Evolutionary conservation across 2,329 filamentous ascomycete species (phyloP), one percentile per base, ranked within the genome.

Genomic region (Ophiostoma himal-ulmi): DNA sequence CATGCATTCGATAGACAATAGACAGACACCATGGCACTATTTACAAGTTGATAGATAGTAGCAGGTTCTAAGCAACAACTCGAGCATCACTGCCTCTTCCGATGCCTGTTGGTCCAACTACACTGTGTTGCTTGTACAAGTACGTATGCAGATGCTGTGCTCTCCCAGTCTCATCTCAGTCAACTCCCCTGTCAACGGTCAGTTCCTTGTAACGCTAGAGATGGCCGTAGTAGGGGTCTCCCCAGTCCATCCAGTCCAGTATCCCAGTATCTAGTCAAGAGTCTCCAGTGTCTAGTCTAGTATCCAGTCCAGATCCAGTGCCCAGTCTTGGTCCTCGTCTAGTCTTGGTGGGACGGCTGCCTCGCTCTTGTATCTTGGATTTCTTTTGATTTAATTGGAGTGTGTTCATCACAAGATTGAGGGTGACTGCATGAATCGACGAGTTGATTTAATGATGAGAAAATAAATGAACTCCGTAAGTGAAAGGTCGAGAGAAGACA

Each of bases 191-290:
- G 52, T 48, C 44, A 48, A 20, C 52, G 52, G 52, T 30, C 52
- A 26, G 20, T 22, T 22, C 52, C 52, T 26, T 57, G n/a, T 22
- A 57, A 57, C 52, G 52, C 52, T 57, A 57, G 13, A 57, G n/a
- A 57, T 57, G 52, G 52, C 7, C 52, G 52, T 30, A 57, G 52
- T 57, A 57, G 52, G 52, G 52, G 52, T 57, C 52, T 57, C 52
- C 52, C 52, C 52, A 57, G 52, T 26, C 30, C 30, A 30, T 30
- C 30, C 3, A 30, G 30, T 30, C 30, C 22, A 26, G n/a, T 26
- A 26, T 26, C 52, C 10, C 7, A 13, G 52, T 57, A 26, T 26
- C 52, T 22, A 48, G 52, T 57, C n/a, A 17, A 20, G 20, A 30
- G 30, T 30, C 30, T 39, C 30, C 30, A 30, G 30, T 30, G 39